These are phyloP conservation scores for Tetracladium marchalianum DNA, from an alignment of 495 filamentous ascomycete genomes.

Conservation along the genomic window DNA sequence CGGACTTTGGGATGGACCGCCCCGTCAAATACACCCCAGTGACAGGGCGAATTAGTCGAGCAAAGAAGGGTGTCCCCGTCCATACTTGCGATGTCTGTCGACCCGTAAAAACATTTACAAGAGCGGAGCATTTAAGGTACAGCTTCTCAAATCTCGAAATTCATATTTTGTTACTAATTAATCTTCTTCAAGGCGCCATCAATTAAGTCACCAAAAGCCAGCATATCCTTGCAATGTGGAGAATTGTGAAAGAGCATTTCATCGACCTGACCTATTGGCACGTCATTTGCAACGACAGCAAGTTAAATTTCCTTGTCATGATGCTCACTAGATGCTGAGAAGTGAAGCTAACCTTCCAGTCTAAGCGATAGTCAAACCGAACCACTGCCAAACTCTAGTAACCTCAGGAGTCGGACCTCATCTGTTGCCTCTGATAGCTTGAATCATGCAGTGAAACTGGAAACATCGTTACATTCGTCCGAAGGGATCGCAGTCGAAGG, in stretches of 20 bases:
- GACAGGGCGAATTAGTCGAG: constrained; percentile 67
- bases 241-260: constrained; percentile 54
- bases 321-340: too few relatives aligned
- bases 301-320: constrained; percentile 20
- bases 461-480: constrained; percentile 3
- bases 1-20: constrained; percentile 20
- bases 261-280: constrained; percentile 63
- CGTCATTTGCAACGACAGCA: constrained; percentile 81
- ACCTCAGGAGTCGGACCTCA: constrained; percentile 15
- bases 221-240: constrained; percentile 54
- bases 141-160: not conserved
- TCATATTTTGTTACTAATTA: not conserved
- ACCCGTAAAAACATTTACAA: constrained; percentile 53
- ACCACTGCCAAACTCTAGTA: constrained; percentile 7
- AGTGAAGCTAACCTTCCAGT: constrained; percentile 1
- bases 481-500: not conserved
- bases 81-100: constrained; percentile 52
- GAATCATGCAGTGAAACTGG: constrained; percentile 9
- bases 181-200: constrained; percentile 54
- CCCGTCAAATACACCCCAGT: constrained; percentile 54
- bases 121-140: constrained; percentile 78
- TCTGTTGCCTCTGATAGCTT: constrained; percentile 16
- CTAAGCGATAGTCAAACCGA: not conserved
- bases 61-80: constrained; percentile 74
- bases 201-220: constrained; percentile 73